phyloP scores from a whole-genome alignment of 495 filamentous ascomycete species.

The Xylaria castorea region DNA sequence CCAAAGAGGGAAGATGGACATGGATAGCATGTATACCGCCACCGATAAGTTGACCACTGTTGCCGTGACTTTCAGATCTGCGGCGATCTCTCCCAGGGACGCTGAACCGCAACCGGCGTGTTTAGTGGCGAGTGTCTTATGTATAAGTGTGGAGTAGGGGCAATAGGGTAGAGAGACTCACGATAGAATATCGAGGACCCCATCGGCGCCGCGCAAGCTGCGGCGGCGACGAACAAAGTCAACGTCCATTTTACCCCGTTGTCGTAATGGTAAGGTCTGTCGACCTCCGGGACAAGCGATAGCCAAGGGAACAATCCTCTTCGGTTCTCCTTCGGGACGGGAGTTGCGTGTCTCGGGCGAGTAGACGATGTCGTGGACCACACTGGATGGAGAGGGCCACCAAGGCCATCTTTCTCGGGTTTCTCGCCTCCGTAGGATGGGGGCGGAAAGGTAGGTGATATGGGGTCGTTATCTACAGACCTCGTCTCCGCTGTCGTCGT shows the following conservation, averaged over 20 bases:
- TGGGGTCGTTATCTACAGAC: conserved; percentile 13
- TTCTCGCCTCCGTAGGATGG: background rate
- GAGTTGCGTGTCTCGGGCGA: conserved; percentile 47
- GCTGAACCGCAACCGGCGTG: conserved; percentile 53
- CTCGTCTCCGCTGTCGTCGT: conserved; percentile 12
- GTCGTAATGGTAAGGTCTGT: conserved; percentile 74
- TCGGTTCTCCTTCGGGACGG: conserved; percentile 70
- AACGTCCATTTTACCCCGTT: conserved; percentile 82
- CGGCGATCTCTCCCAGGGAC: conserved; percentile 71
- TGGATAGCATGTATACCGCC: conserved; percentile 86
- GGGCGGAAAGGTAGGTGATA: background rate
- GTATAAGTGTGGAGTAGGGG: conserved; percentile 24
- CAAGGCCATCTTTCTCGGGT: conserved; percentile 30
- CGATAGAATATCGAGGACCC: conserved; percentile 86
- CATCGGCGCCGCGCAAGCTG: conserved; percentile 79
- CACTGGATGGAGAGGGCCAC: conserved; percentile 26
- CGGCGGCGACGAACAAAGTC: conserved; percentile 78
- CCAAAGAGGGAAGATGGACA: conserved; percentile 93
- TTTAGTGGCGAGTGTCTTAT: background rate
- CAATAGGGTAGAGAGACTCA: conserved; percentile 51
- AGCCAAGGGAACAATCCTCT: conserved; percentile 78
- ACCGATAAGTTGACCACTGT: conserved; percentile 83
- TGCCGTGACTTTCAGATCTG: conserved; percentile 67
- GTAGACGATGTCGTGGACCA: conserved; percentile 47
- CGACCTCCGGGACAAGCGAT: conserved; percentile 81